Evolutionary conservation across 1,284 basidiomycete genomes (phyloP).

Genomic region (Chiua sp.): DNA sequence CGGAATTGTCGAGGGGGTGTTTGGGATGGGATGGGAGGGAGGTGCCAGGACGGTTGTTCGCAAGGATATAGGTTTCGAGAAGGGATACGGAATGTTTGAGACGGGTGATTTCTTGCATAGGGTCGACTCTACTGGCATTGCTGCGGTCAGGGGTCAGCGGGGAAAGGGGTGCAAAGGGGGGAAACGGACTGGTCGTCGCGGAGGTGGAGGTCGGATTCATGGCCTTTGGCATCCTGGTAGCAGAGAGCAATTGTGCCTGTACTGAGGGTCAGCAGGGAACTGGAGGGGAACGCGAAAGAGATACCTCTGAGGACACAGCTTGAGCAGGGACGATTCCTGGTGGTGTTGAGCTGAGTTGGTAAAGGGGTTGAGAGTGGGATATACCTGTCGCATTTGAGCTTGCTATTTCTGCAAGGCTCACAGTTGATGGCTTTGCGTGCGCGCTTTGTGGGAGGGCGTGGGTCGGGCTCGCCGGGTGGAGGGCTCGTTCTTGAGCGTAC

Average conservation of each 20-base stretch:
- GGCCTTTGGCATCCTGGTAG: constrained; percentile 71
- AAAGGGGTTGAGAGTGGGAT: constrained; percentile 13
- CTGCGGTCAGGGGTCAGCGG: constrained; percentile 22
- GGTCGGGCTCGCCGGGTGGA: constrained; percentile 51
- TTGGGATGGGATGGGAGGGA: constrained; percentile 35
- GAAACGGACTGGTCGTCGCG: constrained; percentile 64
- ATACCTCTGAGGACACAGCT: constrained; percentile 79
- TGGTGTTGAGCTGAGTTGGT: constrained; percentile 11
- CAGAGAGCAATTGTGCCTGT: constrained; percentile 75
- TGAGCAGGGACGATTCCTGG: constrained; percentile 81
- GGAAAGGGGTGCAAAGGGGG: constrained; percentile 6
- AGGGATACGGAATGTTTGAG: constrained; percentile 75
- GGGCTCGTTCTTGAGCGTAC: constrained; percentile 55
- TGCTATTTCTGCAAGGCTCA: constrained; percentile 82
- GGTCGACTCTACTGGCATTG: constrained; percentile 65
- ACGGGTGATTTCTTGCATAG: constrained; percentile 71
- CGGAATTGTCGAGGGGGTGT: constrained; percentile 41
- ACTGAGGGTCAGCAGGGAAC: constrained; percentile 3
- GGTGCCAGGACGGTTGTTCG: constrained; percentile 45
- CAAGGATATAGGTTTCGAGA: constrained; percentile 71
- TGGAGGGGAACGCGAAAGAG: constrained; percentile 5
- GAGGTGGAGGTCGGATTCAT: constrained; percentile 51
- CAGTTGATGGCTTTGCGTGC: constrained; percentile 86
- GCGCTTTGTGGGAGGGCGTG: constrained; percentile 71
- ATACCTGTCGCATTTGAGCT: constrained; percentile 84